Base-by-base conservation (phyloP, 805 yeast species). In the Metschnikowia anglica region DNA sequence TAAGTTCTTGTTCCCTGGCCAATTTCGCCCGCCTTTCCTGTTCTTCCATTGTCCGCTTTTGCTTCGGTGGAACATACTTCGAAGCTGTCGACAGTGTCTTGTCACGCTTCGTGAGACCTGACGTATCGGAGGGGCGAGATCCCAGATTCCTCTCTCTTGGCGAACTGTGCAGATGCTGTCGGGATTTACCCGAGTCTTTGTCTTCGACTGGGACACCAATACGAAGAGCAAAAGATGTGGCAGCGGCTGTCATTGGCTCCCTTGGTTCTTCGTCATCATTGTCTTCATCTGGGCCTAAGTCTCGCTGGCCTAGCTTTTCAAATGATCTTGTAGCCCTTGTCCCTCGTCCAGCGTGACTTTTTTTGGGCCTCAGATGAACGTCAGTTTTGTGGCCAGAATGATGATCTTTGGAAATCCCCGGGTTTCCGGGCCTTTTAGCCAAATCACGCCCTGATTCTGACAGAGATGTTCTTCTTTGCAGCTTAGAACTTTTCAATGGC, bases 141-240 rank as follows among this genome's bases (percentile, higher is more conserved):
- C 5, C 8, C 4, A 7, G 4, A 4, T 7, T n/a, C 20, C 16
- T 29, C 4, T 15, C 28, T 21, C 9, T 13, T 21, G 21, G 37
- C 5, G 16, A 12, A 6, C n/a, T 5, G 3, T 20, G 27, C 4
- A 10, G 5, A 23, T n/a, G 12, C 11, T n/a, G 8, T 21, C 19
- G 12, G 26, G 37, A 2, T 6, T 19, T 7, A 3, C 27, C 18
- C 12, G 25, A 13, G 15, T 38, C 32, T 28, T 48, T 21, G 17
- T 38, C 32, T 28, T 48, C 19, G 17, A 32, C 17, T 12, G 49
- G 41, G 30, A 38, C 36, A 13, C 59, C 57, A 21, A 65, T 36
- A 25, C 71, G 56, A 3, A 63, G 56, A 3, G 72, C 72, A 39
- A 68, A 54, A 10, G 62, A 52, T 41, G 47, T 49, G 2, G 61